phyloP scores from a whole-genome alignment of 306 rosid species.

The Lupinus albus region DNA sequence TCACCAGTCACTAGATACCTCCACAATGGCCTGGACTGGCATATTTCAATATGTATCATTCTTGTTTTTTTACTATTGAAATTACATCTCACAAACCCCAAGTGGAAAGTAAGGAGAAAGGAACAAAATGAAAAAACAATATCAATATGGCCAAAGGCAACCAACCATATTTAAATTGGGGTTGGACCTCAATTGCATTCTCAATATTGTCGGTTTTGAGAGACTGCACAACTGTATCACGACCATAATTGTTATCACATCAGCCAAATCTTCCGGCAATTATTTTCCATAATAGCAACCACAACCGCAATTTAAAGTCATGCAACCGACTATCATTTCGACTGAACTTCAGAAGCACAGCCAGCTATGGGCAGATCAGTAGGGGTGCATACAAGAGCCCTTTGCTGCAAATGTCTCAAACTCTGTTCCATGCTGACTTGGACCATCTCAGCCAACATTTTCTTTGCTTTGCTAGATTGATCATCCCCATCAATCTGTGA shows the following conservation, averaged over 20 bases:
- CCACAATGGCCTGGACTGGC: slow-evolving; percentile 95
- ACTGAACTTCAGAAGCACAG: slow-evolving; percentile 83
- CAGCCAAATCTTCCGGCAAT: no score
- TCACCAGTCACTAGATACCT: slow-evolving; percentile 86
- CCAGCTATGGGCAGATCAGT: slow-evolving; percentile 70
- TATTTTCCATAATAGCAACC: no score
- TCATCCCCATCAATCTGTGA: slow-evolving; percentile 92
- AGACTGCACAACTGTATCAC: no score
- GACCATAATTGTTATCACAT: no score
- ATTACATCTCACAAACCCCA: slow-evolving; percentile 53
- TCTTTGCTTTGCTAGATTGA: slow-evolving; percentile 86
- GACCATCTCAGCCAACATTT: slow-evolving; percentile 97
- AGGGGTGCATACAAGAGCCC: slow-evolving; percentile 94
- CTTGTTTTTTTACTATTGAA: slow-evolving; percentile 38
- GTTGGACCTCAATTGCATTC: no score
- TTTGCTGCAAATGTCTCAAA: slow-evolving; percentile 83
- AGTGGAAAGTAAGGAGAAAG: slow-evolving; percentile 1
- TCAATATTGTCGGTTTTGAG: no score
- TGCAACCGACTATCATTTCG: slow-evolving; percentile 48
- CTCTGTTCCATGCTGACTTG: slow-evolving; percentile 99
- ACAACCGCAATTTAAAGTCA: no score
- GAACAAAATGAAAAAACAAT: background rate
- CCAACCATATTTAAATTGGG: background rate
- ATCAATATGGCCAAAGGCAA: slow-evolving; percentile 36
- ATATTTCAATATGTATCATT: slow-evolving; percentile 45